Conservation (phyloP, 306 rosid genomes). For the Arachis stenosperma region DNA sequence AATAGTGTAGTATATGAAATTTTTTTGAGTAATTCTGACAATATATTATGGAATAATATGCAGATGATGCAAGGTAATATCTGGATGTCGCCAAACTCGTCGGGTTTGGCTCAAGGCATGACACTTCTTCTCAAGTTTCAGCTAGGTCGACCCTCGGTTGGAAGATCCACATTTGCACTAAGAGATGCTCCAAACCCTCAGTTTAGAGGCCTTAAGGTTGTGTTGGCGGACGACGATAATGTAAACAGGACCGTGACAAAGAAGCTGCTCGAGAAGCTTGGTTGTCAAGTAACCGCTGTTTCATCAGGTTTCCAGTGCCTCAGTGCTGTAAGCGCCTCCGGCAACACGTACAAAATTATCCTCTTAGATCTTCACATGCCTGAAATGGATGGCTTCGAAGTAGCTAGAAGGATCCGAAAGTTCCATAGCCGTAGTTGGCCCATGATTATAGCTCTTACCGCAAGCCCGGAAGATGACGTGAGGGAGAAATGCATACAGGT, state of each 20-base stretch:
- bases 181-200: conserved; percentile 50
- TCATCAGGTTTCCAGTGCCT: conserved; percentile 81
- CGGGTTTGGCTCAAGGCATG: conserved; percentile 66
- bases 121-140: conserved; percentile 76
- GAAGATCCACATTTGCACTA: conserved; percentile 42
- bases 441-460: conserved; percentile 67
- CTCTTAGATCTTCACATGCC: conserved; percentile 87
- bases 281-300: conserved; percentile 71
- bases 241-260: conserved; percentile 74
- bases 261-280: conserved; percentile 86
- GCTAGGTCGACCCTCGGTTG: conserved; percentile 45
- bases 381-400: conserved; percentile 83
- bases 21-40: conserved; percentile 26
- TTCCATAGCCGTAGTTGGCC: conserved; percentile 65
- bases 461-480: conserved; percentile 69
- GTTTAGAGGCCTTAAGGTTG: conserved; percentile 64
- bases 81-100: conserved; percentile 57
- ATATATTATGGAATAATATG: conserved; percentile 30
- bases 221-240: conserved; percentile 69
- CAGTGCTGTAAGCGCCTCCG: conserved; percentile 46
- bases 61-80: conserved; percentile 95
- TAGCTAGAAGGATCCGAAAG: conserved; percentile 68
- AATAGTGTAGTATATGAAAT: neutral
- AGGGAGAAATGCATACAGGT: conserved; percentile 68
- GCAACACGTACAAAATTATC: conserved; percentile 51